These are phyloP conservation scores for Gonium pectorale DNA, from an alignment of 139 green algal genomes.

Conservation along the genomic window DNA sequence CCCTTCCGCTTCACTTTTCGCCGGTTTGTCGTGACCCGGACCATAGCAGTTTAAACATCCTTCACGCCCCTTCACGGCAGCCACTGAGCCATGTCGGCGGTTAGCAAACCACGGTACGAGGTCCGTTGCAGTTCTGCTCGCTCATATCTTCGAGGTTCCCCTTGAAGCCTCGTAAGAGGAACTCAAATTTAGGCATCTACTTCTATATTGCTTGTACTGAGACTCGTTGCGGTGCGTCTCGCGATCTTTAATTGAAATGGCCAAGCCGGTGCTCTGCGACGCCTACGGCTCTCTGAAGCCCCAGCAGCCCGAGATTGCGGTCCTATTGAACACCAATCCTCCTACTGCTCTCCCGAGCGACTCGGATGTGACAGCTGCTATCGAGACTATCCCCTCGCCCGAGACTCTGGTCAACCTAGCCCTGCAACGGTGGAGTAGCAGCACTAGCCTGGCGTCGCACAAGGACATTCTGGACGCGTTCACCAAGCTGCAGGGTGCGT, in stretches of 20 bases:
- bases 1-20: too few relatives aligned
- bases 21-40: too few relatives aligned
- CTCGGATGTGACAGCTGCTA: neutral
- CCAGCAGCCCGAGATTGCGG: constrained; percentile 26
- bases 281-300: constrained; percentile 27
- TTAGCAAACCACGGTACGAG: too few relatives aligned
- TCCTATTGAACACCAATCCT: neutral
- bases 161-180: too few relatives aligned
- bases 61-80: too few relatives aligned
- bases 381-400: constrained; percentile 2
- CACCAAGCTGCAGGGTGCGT: constrained; percentile 19
- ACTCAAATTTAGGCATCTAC: too few relatives aligned
- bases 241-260: neutral
- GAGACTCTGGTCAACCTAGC: constrained; percentile 20
- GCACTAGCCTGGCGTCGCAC: neutral
- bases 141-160: too few relatives aligned
- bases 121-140: too few relatives aligned
- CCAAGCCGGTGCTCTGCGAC: constrained; percentile 6
- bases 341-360: neutral
- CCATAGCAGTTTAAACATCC: too few relatives aligned
- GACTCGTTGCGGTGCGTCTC: neutral
- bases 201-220: neutral
- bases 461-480: constrained; percentile 40
- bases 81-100: too few relatives aligned
- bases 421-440: constrained; percentile 22